Evolutionary conservation across 2,329 filamentous ascomycete genomes (phyloP).

Genomic region (Volutella citrinella): DNA sequence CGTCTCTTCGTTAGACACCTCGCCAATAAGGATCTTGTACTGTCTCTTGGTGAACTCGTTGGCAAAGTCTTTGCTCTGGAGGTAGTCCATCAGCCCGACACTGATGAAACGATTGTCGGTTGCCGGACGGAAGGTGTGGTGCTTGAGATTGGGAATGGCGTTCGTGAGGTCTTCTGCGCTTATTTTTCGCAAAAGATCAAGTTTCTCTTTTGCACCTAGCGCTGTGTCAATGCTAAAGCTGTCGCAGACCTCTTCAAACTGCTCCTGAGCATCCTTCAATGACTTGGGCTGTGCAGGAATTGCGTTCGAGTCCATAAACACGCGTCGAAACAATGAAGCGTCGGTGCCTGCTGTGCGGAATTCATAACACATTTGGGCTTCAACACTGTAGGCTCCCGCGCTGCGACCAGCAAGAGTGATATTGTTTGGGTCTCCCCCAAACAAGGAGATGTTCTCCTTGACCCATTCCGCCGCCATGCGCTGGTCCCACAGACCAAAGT

Average conservation of each 20-base stretch:
- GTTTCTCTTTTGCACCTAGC: slow-evolving; percentile 25
- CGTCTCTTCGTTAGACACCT: slow-evolving; percentile 42
- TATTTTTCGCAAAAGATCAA: slow-evolving; percentile 31
- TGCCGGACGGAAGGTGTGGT: slow-evolving; percentile 44
- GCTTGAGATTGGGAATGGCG: slow-evolving; percentile 35
- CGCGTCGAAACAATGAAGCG: slow-evolving; percentile 29
- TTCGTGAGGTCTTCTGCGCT: slow-evolving; percentile 29
- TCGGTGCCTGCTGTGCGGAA: slow-evolving; percentile 20
- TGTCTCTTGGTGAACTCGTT: slow-evolving; percentile 32
- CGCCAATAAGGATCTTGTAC: slow-evolving; percentile 39
- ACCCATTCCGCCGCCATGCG: slow-evolving; percentile 51
- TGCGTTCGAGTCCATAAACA: slow-evolving; percentile 44
- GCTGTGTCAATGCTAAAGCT: slow-evolving; percentile 28
- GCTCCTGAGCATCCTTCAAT: slow-evolving; percentile 32
- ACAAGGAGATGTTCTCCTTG: slow-evolving; percentile 49
- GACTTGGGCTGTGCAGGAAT: slow-evolving; percentile 43
- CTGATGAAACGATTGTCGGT: slow-evolving; percentile 41
- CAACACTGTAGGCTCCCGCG: slow-evolving; percentile 41
- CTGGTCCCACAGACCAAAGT: slow-evolving; percentile 48
- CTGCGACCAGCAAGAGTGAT: slow-evolving; percentile 43
- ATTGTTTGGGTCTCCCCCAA: slow-evolving; percentile 49
- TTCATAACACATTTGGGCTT: slow-evolving; percentile 39
- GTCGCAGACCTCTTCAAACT: slow-evolving; percentile 41
- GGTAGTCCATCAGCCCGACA: slow-evolving; percentile 35
- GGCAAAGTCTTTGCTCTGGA: slow-evolving; percentile 34